A percentile compares a stretch with the other conserved stretches of the same genome.
phyloP scores from a whole-genome alignment of 1,284 basidiomycete genomes.

The Trametes sp. region DNA sequence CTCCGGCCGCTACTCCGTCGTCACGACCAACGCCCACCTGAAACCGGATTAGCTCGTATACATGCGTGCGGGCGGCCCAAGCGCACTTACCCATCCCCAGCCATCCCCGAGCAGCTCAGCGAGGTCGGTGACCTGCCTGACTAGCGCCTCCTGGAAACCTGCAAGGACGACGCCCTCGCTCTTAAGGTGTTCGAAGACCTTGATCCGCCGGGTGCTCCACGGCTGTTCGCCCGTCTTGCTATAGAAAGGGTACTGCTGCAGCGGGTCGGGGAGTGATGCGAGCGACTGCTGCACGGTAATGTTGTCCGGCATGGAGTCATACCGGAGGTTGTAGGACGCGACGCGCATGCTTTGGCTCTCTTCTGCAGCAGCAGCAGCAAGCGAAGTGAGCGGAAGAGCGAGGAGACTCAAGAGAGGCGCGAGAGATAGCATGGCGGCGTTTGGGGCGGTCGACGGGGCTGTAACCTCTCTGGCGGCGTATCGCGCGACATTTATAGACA shows the following conservation, averaged over 20 bases:
- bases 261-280: constrained; percentile 51
- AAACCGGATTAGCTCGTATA: neutral
- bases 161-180: constrained; percentile 50
- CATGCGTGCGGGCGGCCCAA: neutral
- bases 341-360: constrained; percentile 46
- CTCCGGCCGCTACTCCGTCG: constrained; percentile 62
- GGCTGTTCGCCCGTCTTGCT: constrained; percentile 50
- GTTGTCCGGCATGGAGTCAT: constrained; percentile 58
- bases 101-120: constrained; percentile 60
- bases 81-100: constrained; percentile 55
- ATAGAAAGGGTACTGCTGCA: constrained; percentile 46
- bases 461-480: neutral
- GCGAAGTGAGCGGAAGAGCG: constrained; percentile 19
- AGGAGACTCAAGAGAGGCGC: constrained; percentile 70
- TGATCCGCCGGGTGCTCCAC: constrained; percentile 58
- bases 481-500: constrained; percentile 4
- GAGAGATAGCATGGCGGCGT: constrained; percentile 64
- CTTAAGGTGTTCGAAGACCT: constrained; percentile 55
- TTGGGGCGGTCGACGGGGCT: neutral
- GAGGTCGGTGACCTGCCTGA: constrained; percentile 67
- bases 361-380: constrained; percentile 5
- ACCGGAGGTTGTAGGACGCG: constrained; percentile 62
- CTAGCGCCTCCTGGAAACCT: constrained; percentile 67
- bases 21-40: constrained; percentile 70
- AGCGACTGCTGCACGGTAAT: constrained; percentile 58